Base-by-base conservation (phyloP, 2,329 filamentous ascomycete species). In the Lecanosticta acicola region DNA sequence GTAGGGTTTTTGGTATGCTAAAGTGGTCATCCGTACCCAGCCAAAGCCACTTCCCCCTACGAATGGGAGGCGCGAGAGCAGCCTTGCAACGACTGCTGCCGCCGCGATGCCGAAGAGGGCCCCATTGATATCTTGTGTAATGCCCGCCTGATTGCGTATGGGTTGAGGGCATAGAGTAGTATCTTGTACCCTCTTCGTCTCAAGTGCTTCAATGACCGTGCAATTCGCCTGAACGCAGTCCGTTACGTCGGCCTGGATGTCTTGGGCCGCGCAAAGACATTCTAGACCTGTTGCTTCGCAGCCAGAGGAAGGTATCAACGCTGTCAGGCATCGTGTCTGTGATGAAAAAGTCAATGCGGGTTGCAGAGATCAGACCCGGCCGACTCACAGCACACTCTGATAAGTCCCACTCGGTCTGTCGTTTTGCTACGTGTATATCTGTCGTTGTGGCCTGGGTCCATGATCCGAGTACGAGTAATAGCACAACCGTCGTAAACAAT, bases 11-110 rank as follows among this genome's bases (percentile, higher is more conserved):
- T 5, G 17, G n/a, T 4, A 5, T 4, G 5, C 13, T n/a, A 4
- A 4, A 5, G 13, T 34, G 13, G 13, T 14, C 26, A 34, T 5
- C n/a, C 32, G 4, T 13, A 34, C 51, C 46, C 46, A 49, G 14
- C 48, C 42, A 18, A 45, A 55, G 18, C 50, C 50, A 21, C 32
- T 53, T 4, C 53, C 53, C 1, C 43, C 43, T 11, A 55, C 21
- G 7, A 41, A 16, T 19, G 38, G 41, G 39, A 50, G 39, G 19
- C 53, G 53, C 3, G 48, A 53, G 4, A 51, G 14, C 11, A 45
- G 36, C 32, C 53, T 40, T 14, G 38, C 41, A 24, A 51, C 3
- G 3, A 50, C 38, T 3, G 39, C 38, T 32, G 49, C 41, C 4
- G 45, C 41, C 2, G 53, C 53, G 13, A 51, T 32, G 14, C 24